A percentile compares a stretch with the other conserved stretches of the same genome.
These are phyloP conservation scores for Evernia prunastri DNA, from an alignment of 495 filamentous ascomycete genomes.

Conservation along the genomic window DNA sequence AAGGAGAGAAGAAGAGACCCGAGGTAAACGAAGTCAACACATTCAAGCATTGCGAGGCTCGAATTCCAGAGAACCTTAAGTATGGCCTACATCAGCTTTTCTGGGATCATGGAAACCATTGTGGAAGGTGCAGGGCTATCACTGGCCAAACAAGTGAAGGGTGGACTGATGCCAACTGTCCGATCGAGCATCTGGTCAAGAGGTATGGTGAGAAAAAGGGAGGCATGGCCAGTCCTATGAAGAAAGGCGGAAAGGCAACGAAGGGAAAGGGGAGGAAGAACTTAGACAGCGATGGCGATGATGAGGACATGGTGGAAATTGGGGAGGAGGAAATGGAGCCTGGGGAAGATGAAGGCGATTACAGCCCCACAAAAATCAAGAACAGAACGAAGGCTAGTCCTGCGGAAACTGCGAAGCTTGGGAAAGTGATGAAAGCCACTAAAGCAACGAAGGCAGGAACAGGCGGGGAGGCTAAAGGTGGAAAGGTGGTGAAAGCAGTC, in stretches of 20 bases:
- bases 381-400: neutral
- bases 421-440: neutral
- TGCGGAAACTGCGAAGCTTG: neutral
- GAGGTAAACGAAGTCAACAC: constrained; percentile 53
- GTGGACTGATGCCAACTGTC: constrained; percentile 43
- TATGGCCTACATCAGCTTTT: constrained; percentile 84
- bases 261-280: constrained; percentile 17
- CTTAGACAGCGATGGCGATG: constrained; percentile 8
- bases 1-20: constrained; percentile 41
- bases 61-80: constrained; percentile 78
- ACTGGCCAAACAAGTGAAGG: constrained; percentile 40
- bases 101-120: constrained; percentile 77
- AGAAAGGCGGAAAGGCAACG: neutral
- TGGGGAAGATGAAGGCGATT: constrained; percentile 5
- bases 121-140: constrained; percentile 65
- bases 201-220: constrained; percentile 41
- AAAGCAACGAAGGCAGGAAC: constrained; percentile 4
- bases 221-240: constrained; percentile 8
- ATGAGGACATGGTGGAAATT: constrained; percentile 14
- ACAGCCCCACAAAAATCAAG: neutral
- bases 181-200: constrained; percentile 46
- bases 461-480: neutral
- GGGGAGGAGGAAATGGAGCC: neutral
- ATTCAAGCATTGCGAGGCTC: constrained; percentile 74
- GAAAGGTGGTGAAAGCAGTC: neutral